Conservation (phyloP, 2,329 filamentous ascomycete genomes). For the Aspergillus phoenicis region DNA sequence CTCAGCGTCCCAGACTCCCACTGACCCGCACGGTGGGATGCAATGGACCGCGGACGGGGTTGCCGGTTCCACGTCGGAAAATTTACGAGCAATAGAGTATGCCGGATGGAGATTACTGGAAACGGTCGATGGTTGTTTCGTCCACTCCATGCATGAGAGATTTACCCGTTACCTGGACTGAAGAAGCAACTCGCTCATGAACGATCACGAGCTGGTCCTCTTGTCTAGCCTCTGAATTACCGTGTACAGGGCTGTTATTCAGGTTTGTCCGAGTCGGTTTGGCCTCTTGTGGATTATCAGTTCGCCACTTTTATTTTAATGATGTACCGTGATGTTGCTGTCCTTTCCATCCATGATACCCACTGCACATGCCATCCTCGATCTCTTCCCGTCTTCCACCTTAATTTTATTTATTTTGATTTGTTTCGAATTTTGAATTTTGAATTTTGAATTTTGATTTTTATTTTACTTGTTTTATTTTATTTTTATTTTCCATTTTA, state of each 20-base stretch:
- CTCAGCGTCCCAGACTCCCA: constrained; percentile 21
- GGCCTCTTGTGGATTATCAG: constrained; percentile 11
- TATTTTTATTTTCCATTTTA: constrained; percentile 3
- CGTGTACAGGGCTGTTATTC: constrained; percentile 12
- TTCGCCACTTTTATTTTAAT: constrained; percentile 18
- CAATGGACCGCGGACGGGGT: constrained; percentile 20
- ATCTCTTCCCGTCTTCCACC: constrained; percentile 13
- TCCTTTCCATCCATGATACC: constrained; percentile 7
- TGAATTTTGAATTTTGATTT: background rate
- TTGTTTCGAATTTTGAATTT: constrained; percentile 9
- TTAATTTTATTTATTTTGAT: constrained; percentile 6
- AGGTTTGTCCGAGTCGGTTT: constrained; percentile 12
- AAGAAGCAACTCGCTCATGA: constrained; percentile 12
- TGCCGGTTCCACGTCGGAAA: constrained; percentile 30
- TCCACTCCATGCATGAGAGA: background rate
- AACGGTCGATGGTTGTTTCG: constrained; percentile 8
- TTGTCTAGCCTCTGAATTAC: constrained; percentile 2
- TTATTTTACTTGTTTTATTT: background rate
- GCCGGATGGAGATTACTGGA: constrained; percentile 6
- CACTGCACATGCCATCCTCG: background rate
- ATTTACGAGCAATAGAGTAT: constrained; percentile 23
- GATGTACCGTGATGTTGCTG: constrained; percentile 8
- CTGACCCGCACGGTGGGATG: constrained; percentile 25
- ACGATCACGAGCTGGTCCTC: background rate
- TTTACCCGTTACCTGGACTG: constrained; percentile 4